Conservation (phyloP, 805 yeast species). For the Geotrichum ghanense region DNA sequence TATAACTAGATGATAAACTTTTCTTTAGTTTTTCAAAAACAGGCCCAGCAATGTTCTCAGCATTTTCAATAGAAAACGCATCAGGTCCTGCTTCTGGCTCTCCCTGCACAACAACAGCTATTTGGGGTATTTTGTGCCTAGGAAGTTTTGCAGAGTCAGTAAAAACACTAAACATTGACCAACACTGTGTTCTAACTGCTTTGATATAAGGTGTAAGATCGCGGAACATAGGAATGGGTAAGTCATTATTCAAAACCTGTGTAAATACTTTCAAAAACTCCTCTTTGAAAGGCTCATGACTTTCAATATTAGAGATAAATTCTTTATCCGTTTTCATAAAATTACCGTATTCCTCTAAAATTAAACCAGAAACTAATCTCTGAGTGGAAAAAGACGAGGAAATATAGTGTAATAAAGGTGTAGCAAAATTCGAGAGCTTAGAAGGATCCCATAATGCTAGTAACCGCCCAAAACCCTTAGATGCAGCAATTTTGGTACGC, state of each 20-base stretch:
- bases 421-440: conserved; percentile 11
- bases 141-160: conserved; percentile 66
- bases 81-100: conserved; percentile 89
- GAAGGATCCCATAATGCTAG: conserved; percentile 16
- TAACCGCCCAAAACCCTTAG: conserved; percentile 59
- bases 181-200: conserved; percentile 78
- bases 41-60: conserved; percentile 55
- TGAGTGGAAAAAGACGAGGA: conserved; percentile 69
- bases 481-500: conserved; percentile 63
- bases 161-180: conserved; percentile 69
- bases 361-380: conserved; percentile 53
- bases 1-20: conserved; percentile 52
- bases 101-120: conserved; percentile 88
- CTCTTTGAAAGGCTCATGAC: conserved; percentile 6
- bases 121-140: conserved; percentile 58
- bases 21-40: conserved; percentile 56
- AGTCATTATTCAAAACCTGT: conserved; percentile 9
- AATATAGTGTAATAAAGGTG: conserved; percentile 27
- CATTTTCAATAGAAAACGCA: conserved; percentile 74
- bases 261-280: conserved; percentile 11
- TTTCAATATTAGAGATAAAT: background rate
- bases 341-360: conserved; percentile 50
- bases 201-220: conserved; percentile 81
- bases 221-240: conserved; percentile 42
- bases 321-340: conserved; percentile 3